Conservation (phyloP, 345 rosid species). For the Populus ilicifolia region DNA sequence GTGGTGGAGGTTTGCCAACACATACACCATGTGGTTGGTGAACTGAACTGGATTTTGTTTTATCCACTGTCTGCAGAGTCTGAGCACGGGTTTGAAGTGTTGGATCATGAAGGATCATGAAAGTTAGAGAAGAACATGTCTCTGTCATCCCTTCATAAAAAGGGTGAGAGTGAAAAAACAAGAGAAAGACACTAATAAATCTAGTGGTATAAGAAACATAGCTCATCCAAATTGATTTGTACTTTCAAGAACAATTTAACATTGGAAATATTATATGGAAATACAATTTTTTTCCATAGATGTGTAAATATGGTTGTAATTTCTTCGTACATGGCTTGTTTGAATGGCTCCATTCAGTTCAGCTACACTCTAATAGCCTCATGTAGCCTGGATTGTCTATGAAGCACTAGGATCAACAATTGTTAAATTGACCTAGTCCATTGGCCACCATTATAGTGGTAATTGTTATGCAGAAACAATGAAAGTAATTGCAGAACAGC, state of each 20-base stretch:
- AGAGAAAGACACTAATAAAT: constrained; percentile 8
- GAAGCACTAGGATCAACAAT: no score
- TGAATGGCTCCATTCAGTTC: no score
- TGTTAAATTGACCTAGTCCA: no score
- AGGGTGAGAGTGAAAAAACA: not conserved
- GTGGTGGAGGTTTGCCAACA: constrained; percentile 82
- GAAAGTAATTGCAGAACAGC: not conserved
- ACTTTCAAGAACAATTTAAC: not conserved
- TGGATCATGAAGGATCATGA: constrained; percentile 57
- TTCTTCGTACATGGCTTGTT: no score
- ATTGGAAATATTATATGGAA: not conserved
- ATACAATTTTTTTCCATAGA: no score
- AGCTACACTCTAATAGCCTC: no score
- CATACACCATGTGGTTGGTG: constrained; percentile 50
- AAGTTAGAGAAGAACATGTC: constrained; percentile 74
- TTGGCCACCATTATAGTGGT: no score
- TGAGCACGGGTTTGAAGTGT: constrained; percentile 17
- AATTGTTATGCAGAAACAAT: no score
- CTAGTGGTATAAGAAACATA: not conserved
- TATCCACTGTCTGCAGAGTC: constrained; percentile 17
- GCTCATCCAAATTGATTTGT: not conserved
- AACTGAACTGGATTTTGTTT: constrained; percentile 6
- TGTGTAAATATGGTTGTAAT: no score
- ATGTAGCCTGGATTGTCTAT: no score
- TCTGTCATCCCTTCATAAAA: constrained; percentile 73